phyloP scores from a whole-genome alignment of 805 yeast species.

The Dipodascus geniculatus region DNA sequence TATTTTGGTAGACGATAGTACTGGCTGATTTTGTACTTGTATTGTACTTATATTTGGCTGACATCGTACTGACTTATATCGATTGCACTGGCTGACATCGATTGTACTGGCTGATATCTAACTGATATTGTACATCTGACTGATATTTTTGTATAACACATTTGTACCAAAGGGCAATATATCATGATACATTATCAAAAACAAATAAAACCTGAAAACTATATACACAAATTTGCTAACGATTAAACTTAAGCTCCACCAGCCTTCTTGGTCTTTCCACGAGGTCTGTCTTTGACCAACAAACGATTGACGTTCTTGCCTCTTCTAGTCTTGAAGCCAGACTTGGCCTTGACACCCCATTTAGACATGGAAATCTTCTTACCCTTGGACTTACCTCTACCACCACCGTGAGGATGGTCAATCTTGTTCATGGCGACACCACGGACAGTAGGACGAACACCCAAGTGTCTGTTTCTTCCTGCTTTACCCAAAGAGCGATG shows the following conservation, averaged over 20 bases:
- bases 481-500: conserved; percentile 90
- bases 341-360: conserved; percentile 91
- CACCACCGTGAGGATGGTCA: conserved; percentile 99
- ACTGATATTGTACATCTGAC: no score
- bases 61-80: no score
- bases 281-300: conserved; percentile 86
- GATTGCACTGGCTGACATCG: no score
- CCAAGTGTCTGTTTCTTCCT: conserved; percentile 85
- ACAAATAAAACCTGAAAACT: no score
- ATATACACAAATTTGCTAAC: conserved; percentile 4
- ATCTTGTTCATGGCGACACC: conserved; percentile 97
- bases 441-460: conserved; percentile 89
- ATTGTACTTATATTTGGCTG: no score
- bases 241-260: conserved; percentile 9
- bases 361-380: conserved; percentile 89
- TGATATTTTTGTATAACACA: no score
- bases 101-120: no score
- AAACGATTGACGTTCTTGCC: conserved; percentile 75
- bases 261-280: conserved; percentile 39
- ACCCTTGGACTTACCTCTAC: conserved; percentile 97
- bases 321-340: conserved; percentile 85
- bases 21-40: no score
- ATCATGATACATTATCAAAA: no score
- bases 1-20: no score
- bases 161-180: no score